A percentile compares a stretch with the other conserved stretches of the same genome.
Evolutionary conservation across 768 basidiomycete species (phyloP).

Genomic region (Tephrocybe sp.): DNA sequence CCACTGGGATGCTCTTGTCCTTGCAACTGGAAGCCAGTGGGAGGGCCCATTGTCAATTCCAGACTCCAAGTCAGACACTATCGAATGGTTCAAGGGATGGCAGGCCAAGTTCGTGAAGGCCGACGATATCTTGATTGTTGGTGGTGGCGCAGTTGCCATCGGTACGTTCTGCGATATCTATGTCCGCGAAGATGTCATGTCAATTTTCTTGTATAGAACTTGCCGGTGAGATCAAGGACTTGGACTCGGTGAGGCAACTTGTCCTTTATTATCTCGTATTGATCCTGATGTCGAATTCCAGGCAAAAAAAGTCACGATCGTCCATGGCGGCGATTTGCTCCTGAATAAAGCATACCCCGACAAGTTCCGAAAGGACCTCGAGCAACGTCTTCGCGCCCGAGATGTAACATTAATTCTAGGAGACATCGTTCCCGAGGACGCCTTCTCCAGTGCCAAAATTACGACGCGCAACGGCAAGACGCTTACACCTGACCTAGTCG

Average conservation of each 20-base stretch:
- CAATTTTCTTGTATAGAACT: slow-evolving; percentile 30
- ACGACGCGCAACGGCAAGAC: slow-evolving; percentile 50
- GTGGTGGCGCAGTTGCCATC: slow-evolving; percentile 56
- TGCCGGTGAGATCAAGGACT: slow-evolving; percentile 43
- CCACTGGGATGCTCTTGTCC: slow-evolving; percentile 53
- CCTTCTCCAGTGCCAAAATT: slow-evolving; percentile 36
- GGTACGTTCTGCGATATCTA: slow-evolving; percentile 26
- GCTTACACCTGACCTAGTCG: slow-evolving; percentile 58
- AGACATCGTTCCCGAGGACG: slow-evolving; percentile 47
- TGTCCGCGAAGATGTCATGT: too few relatives aligned
- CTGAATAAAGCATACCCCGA: slow-evolving; percentile 57
- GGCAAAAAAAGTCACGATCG: slow-evolving; percentile 57
- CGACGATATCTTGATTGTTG: slow-evolving; percentile 48
- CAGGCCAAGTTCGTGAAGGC: slow-evolving; percentile 35
- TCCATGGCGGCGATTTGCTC: slow-evolving; percentile 52
- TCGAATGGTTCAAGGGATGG: slow-evolving; percentile 26
- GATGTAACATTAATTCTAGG: slow-evolving; percentile 51
- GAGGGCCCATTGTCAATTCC: slow-evolving; percentile 49
- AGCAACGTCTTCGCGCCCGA: slow-evolving; percentile 37
- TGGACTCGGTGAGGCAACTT: slow-evolving; percentile 31
- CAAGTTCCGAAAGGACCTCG: slow-evolving; percentile 49
- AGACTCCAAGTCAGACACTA: slow-evolving; percentile 23
- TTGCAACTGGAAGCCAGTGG: slow-evolving; percentile 61
- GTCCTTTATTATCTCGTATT: slow-evolving; percentile 11
- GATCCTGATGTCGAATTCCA: slow-evolving; percentile 24